Base-by-base conservation (phyloP, 345 rosid species). In the Moricandia moricandioides region DNA sequence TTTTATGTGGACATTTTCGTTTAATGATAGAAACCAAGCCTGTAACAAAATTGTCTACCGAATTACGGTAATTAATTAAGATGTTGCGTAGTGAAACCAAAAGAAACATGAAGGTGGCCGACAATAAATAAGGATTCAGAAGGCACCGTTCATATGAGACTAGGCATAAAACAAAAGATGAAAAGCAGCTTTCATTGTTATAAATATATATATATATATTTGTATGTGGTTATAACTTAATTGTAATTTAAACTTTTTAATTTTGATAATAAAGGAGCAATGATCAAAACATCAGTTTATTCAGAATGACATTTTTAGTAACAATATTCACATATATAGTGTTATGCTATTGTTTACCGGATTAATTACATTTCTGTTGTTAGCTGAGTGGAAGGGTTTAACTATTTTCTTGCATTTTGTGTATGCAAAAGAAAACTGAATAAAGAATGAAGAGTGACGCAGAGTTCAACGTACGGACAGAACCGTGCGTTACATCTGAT, bases 51-150 rank as follows among this genome's bases (percentile, higher is more conserved):
- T 33, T 47, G 52, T n/a, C 17, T 47, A 47, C 52, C 52, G 52
- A 47, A n/a, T 47, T 6, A 47, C 8, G 52, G 52, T 47, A 6
- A n/a, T n/a, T n/a, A n/a, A 12, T 40, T 40, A 47, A 55, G 51
- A 71, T 65, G 62, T 35, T 34, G 34, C 43, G 35, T 47, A 65
- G 45, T 4, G 27, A 65, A 55, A 34, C 75, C 33, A 64, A 47
- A 55, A 55, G 14, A 56, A 64, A 17, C 49, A 65, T 17, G 45
- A 64, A 71, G 64, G 59, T 78, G 77, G 81, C 81, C 77, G 81
- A 78, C 81, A 78, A 72, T 8, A 78, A 71, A 71, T 65, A 29
- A 64, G 73, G 77, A 71, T 71, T 56, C 80, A 65, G 61, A 71
- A 65, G 45, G 76, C 81, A 78, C 81, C 69, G 61, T 71, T 66